Percentiles rank a stretch among this genome's conserved stretches.
phyloP scores from a whole-genome alignment of 192 early-diverging fungal genomes.

The Pilaira anomala region DNA sequence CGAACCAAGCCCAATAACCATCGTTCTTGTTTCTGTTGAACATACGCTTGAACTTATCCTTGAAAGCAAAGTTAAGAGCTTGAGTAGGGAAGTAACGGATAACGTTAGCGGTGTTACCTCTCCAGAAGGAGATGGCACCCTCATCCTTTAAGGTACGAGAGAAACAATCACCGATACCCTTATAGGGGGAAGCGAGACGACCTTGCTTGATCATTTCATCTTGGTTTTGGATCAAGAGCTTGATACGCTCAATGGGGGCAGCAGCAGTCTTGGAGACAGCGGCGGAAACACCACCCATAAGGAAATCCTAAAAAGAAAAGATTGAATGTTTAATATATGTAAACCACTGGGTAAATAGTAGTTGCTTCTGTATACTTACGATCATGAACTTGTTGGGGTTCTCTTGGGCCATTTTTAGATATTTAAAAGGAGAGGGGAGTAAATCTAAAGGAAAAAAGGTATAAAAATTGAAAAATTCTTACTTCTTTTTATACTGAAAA shows the following conservation, averaged over 20 bases:
- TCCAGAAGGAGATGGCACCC: constrained; percentile 72
- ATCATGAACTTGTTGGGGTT: constrained; percentile 36
- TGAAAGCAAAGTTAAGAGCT: constrained; percentile 96
- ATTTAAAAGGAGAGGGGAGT: constrained; percentile 12
- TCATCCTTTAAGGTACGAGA: constrained; percentile 81
- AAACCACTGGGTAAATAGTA: no score
- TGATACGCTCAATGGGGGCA: constrained; percentile 97
- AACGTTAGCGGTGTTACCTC: constrained; percentile 92
- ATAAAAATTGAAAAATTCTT: neutral
- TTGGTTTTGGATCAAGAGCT: constrained; percentile 92
- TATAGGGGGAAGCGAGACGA: constrained; percentile 75
- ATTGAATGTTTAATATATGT: neutral
- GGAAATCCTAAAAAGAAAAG: constrained; percentile 78
- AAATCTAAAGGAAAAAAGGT: constrained; percentile 3
- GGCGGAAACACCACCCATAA: constrained; percentile 92
- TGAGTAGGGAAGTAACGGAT: constrained; percentile 99
- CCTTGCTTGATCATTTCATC: constrained; percentile 77
- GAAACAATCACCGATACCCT: constrained; percentile 92
- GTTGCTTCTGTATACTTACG: constrained; percentile 28
- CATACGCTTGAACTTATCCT: constrained; percentile 93
- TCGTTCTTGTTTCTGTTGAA: constrained; percentile 73
- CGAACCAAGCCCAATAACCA: constrained; percentile 82
- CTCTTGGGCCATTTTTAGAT: constrained; percentile 23
- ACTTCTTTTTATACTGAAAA: no score
- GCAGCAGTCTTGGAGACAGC: constrained; percentile 98